phyloP scores from a whole-genome alignment of 352 stramenopile genomes.

The Pythium guiyangense region DNA sequence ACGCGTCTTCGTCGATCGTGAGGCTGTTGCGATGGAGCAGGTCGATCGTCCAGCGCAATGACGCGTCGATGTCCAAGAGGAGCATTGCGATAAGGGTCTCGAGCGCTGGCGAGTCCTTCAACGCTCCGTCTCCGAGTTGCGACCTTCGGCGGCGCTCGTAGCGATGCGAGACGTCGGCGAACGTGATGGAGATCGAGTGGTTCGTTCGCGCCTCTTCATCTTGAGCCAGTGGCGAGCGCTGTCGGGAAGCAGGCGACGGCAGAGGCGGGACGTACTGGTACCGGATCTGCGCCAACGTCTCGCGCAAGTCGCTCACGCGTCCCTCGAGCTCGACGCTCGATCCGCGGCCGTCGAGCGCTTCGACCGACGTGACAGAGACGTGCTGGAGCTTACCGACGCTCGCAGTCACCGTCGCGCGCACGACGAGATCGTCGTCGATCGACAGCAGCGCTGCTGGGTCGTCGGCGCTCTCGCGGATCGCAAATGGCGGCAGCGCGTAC shows the following conservation, averaged over 20 bases:
- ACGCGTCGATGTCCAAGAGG: slow-evolving; percentile 5
- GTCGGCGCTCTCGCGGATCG: slow-evolving; percentile 3
- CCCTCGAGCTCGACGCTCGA: slow-evolving; percentile 6
- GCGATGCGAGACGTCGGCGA: slow-evolving; percentile 8
- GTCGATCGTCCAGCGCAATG: background rate
- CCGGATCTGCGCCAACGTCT: slow-evolving; percentile 4
- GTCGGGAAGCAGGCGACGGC: background rate
- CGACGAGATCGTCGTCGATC: slow-evolving; percentile 8
- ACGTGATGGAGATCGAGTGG: slow-evolving; percentile 4
- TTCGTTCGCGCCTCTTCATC: background rate
- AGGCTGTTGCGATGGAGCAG: slow-evolving; percentile 3
- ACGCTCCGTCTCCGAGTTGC: too few relatives aligned
- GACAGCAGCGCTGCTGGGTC: slow-evolving; percentile 2
- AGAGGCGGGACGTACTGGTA: slow-evolving; percentile 1
- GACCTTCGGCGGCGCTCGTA: background rate
- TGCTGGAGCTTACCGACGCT: slow-evolving; percentile 7
- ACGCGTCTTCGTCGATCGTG: slow-evolving; percentile 7
- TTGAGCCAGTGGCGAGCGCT: too few relatives aligned
- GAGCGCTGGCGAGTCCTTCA: too few relatives aligned
- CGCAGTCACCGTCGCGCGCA: slow-evolving; percentile 2
- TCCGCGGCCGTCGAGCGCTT: background rate
- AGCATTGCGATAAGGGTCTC: slow-evolving; percentile 3
- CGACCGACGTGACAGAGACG: background rate
- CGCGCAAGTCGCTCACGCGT: slow-evolving; percentile 3
- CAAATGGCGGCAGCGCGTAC: slow-evolving; percentile 7